A percentile compares a stretch with the other conserved stretches of the same genome.
phyloP scores from a whole-genome alignment of 225 moss, liverwort and hornwort genomes.

The Physcomitrellopsis africana region DNA sequence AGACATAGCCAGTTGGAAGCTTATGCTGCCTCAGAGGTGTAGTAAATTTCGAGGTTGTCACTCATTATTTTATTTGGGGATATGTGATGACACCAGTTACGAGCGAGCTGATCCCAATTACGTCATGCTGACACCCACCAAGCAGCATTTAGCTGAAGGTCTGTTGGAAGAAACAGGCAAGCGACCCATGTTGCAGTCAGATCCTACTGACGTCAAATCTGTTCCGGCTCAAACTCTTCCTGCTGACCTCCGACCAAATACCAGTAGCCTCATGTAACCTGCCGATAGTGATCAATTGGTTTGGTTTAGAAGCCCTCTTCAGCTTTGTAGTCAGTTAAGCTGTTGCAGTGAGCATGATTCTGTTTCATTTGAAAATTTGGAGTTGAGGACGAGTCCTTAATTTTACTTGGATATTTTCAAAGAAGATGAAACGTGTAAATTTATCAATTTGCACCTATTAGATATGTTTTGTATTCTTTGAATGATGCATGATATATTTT shows the following conservation, averaged over 20 bases:
- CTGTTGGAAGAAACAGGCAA: constrained; percentile 83
- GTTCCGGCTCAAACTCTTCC: constrained; percentile 63
- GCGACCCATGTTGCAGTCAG: constrained; percentile 72
- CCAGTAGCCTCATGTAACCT: constrained; percentile 59
- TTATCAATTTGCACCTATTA: background rate
- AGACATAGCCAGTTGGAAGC: background rate
- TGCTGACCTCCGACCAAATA: constrained; percentile 70
- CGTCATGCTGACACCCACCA: constrained; percentile 94
- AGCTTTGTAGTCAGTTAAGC: background rate
- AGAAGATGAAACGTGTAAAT: background rate
- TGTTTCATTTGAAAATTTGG: constrained; percentile 1
- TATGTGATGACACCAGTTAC: constrained; percentile 49
- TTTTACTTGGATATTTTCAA: background rate
- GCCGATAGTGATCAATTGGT: background rate
- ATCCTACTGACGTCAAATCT: constrained; percentile 47
- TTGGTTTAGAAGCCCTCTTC: no score
- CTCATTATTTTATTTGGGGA: background rate
- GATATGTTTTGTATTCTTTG: background rate
- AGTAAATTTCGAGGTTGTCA: constrained; percentile 7
- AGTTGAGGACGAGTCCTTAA: background rate
- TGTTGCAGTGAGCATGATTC: background rate
- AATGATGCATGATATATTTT: background rate
- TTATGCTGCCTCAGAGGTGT: background rate
- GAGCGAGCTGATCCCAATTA: constrained; percentile 96
- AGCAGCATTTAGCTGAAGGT: constrained; percentile 84